A percentile compares a stretch with the other conserved stretches of the same genome.
phyloP scores from a whole-genome alignment of 176 grass and related monocot species.

The Panicum miliaceum region DNA sequence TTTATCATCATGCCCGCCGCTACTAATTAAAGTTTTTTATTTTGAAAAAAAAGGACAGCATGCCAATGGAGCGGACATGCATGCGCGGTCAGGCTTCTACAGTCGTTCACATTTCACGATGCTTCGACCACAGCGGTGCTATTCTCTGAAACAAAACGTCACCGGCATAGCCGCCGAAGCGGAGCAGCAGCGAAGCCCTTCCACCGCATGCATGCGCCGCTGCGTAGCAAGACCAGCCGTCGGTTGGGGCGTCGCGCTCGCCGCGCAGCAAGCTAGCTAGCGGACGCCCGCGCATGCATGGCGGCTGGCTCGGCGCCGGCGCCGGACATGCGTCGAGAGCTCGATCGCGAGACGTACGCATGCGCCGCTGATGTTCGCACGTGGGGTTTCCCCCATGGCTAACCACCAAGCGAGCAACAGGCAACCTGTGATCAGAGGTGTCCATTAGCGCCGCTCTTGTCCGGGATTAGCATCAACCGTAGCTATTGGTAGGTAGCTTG shows the following conservation, averaged over 20 bases:
- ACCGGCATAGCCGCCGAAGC: not conserved
- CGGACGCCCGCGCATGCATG: not conserved
- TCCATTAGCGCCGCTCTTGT: conserved; percentile 45
- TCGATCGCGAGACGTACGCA: not conserved
- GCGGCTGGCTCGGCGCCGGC: not conserved
- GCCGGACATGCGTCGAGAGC: not conserved
- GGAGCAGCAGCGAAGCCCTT: conserved; percentile 8
- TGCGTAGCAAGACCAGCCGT: not conserved
- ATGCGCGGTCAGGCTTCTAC: not conserved
- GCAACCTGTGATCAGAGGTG: conserved; percentile 52
- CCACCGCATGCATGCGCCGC: not conserved
- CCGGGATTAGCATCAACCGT: conserved; percentile 23
- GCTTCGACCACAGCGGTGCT: not conserved
- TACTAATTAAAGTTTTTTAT: not conserved
- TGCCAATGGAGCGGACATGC: not conserved
- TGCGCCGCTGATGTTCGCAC: conserved; percentile 38
- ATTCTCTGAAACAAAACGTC: not conserved
- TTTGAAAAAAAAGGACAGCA: not conserved
- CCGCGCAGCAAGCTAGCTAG: not conserved
- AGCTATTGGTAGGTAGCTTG: not conserved
- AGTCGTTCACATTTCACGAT: not conserved
- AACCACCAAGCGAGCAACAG: conserved; percentile 45
- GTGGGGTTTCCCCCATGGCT: not conserved
- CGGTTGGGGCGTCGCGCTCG: conserved; percentile 30
- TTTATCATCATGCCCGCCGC: not conserved